Conservation (phyloP, 2,329 filamentous ascomycete species). For the Talaromyces sp. region DNA sequence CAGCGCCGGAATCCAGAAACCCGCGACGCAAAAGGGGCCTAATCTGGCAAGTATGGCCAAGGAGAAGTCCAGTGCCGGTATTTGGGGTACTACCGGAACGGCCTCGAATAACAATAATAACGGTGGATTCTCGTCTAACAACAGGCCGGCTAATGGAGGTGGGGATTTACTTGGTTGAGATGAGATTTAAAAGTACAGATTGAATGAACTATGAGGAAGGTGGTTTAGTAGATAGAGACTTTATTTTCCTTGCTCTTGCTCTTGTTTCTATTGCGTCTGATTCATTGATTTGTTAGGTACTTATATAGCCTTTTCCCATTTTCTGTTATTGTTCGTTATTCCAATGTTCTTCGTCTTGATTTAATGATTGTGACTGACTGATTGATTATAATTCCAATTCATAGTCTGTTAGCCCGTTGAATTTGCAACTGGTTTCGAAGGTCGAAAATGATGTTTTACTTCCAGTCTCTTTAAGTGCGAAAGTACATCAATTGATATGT, state of each 20-base stretch:
- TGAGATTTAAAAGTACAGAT: not conserved
- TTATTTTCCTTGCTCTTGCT: not conserved
- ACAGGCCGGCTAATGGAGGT: constrained; percentile 3
- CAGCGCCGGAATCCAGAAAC: constrained; percentile 73
- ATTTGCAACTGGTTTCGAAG: not conserved
- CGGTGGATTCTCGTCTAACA: not conserved
- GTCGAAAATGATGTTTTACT: not conserved
- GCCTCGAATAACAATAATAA: not conserved
- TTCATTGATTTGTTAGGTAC: not conserved
- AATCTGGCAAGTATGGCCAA: constrained; percentile 95
- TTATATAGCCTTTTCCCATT: constrained; percentile 1
- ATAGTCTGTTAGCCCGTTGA: not conserved
- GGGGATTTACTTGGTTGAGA: constrained; percentile 14
- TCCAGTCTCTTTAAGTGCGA: not conserved
- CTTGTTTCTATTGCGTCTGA: not conserved
- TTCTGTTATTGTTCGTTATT: not conserved
- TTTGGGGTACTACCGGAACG: constrained; percentile 70
- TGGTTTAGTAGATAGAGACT: not conserved
- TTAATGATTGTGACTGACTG: not conserved
- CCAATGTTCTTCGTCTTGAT: not conserved
- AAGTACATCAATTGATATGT: not conserved
- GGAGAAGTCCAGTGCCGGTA: constrained; percentile 90
- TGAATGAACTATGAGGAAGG: not conserved
- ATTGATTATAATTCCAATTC: not conserved
- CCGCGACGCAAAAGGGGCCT: constrained; percentile 63